A percentile compares a stretch with the other conserved stretches of the same genome.
These are phyloP conservation scores for Talaromyces pinophilus DNA, from an alignment of 2,329 filamentous ascomycete species.

Conservation along the genomic window DNA sequence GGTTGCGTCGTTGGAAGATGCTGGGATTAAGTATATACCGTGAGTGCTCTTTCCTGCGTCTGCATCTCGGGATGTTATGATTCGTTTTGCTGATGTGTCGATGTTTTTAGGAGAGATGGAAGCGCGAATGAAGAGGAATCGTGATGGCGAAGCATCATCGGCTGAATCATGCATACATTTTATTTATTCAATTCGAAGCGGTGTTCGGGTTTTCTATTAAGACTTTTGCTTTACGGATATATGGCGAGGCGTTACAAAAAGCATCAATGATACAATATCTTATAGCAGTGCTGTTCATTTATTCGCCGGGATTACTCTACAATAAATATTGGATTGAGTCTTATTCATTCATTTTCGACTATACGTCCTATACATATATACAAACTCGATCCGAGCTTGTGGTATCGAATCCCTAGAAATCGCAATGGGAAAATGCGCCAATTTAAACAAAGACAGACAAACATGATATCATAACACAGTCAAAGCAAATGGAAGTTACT, in stretches of 20 bases:
- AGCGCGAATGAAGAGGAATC: slow-evolving; percentile 44
- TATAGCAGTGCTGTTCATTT: too few relatives aligned
- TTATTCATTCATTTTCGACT: slow-evolving; percentile 11
- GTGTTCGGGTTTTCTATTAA: neutral
- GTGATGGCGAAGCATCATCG: neutral
- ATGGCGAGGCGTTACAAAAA: slow-evolving; percentile 13
- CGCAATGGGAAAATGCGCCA: slow-evolving; percentile 2
- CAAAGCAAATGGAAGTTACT: neutral
- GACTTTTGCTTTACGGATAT: slow-evolving; percentile 6
- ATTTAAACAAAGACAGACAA: slow-evolving; percentile 8
- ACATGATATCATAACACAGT: slow-evolving; percentile 18
- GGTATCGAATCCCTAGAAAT: slow-evolving; percentile 6
- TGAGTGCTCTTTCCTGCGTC: slow-evolving; percentile 34
- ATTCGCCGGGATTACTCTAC: neutral
- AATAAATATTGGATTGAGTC: neutral
- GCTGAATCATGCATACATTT: neutral
- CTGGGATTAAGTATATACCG: slow-evolving; percentile 64
- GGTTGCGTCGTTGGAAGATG: slow-evolving; percentile 57
- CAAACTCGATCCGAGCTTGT: slow-evolving; percentile 16
- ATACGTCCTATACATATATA: slow-evolving; percentile 18
- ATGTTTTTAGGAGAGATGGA: slow-evolving; percentile 44
- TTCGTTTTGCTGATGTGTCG: slow-evolving; percentile 1
- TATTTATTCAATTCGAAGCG: neutral
- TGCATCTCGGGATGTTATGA: neutral
- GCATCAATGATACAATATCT: neutral